Evolutionary conservation across 1,139 yeast species (phyloP), one percentile per base, ranked within the genome.

Genomic region (Meyerozyma sp.): DNA sequence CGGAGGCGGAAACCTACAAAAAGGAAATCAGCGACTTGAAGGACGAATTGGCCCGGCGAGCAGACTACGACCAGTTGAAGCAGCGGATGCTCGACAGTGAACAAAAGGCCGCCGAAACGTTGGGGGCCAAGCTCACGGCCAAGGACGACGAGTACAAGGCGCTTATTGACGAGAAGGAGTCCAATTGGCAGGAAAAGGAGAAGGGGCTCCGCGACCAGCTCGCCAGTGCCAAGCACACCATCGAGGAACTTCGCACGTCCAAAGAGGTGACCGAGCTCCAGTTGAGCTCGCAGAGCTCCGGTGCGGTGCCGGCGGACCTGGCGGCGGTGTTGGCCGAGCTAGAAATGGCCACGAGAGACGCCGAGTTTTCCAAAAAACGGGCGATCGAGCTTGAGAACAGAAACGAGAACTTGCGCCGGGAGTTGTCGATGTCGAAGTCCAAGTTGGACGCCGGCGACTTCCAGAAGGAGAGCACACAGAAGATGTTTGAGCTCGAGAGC

Each of bases 1-100:
- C 77, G 11, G 90, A 87, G 45, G 65, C 77, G 3, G 75, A 74
- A 2, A 64, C 65, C 10, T 62, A 85, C 42, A 71, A 74, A 48
- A 65, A 66, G 20, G 88, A 85, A 55, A 78, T 84, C 45, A 63
- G 67, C 3, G 59, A 62, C 14, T 66, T 89, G 46, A 79, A 79
- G 47, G 84, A 83, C 40, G 81, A 82, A 55, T 61, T 88, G 37
- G 68, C 84, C 25, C 74, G 75, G 45, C 77, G 68, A 55, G 90
- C 94, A 0, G 96, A 89, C 63, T 89, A 90, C 59, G 93, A 86
- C 39, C 81, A 79, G 43, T 61, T 90, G 50, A 86, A 87, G 55
- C 75, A 76, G 40, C 73, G 85, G 52, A 62, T 85, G 39, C 56
- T 77, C 39, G 74, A 79, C 47, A 65, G 71, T 42, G 93, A 84